Base-by-base conservation (phyloP, 192 early-diverging fungal species). In the Jimgerdemannia lactiflua region DNA sequence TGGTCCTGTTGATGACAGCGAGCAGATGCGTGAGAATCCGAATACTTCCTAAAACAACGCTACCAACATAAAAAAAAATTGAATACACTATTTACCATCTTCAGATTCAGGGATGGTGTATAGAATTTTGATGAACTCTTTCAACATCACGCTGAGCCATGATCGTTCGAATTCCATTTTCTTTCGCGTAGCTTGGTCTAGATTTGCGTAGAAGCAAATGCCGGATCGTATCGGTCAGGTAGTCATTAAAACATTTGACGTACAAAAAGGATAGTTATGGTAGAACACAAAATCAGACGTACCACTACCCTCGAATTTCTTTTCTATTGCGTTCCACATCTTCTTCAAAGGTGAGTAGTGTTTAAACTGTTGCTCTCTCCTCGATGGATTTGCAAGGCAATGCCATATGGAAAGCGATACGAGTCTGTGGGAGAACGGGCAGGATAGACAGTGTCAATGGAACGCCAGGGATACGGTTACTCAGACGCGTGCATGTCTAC, bases 321-420 rank as follows among this genome's bases (percentile, higher is more conserved):
- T 91, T 49, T 86, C 81, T 19, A 85, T 65, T 64, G 87, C 82
- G 39, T 90, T 91, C 91, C 92, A 95, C 39, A 91, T 76, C 73
- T 90, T 92, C 64, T 84, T 80, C 29, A 94, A 78, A 75, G 86
- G 85, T 64, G 92, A 90, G 65, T 83, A 85, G 40, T 80, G 77
- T 39, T 67, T 76, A 64, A 96, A 87, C 79, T 95, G 89, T 1
- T 66, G 63, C 65, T 96, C 92, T 11, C 90, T 73, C 42, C 83
- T 77, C 4, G 79, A 76, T 7, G 83, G 77, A 3, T 75, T 74
- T 3, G 78, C 77, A 4, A 99, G 77, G 39, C 89, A 87, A 59
- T 86, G 79, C 98, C 98, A 99, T 40, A 92, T 84, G 0, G 86
- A 75, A 7, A 97, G 82, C 19, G 89, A 88, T 1, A 95, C 91